Conservation (phyloP, 1,139 yeast species). For the Scheffersomyces cryptocercus region DNA sequence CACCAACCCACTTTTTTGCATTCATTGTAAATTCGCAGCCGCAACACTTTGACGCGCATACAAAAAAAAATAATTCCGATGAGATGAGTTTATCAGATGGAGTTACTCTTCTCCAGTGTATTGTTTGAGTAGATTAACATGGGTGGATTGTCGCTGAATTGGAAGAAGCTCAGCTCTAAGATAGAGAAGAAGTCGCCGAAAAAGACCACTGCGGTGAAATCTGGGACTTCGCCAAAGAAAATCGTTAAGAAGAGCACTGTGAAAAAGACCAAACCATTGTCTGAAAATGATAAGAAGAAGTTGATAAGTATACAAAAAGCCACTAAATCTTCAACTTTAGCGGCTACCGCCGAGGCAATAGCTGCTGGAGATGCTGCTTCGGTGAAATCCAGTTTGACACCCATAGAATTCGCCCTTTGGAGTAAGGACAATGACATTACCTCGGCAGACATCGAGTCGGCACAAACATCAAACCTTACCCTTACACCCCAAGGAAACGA, state of each 20-base stretch:
- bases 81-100: too few species aligned
- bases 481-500: constrained; percentile 11
- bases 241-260: not conserved
- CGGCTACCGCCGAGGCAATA: not conserved
- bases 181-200: constrained; percentile 7
- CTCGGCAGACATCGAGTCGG: constrained; percentile 12
- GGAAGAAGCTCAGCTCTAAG: constrained; percentile 33
- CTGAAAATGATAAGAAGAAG: too few species aligned
- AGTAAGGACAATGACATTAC: constrained; percentile 25
- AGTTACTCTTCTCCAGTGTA: too few species aligned
- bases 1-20: too few species aligned
- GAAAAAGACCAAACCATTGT: not conserved
- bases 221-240: not conserved
- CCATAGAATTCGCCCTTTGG: constrained; percentile 34
- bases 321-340: too few species aligned
- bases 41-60: too few species aligned
- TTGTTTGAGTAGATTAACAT: constrained; percentile 5
- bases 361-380: not conserved
- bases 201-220: not conserved
- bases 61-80: too few species aligned
- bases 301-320: too few species aligned
- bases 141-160: constrained; percentile 33
- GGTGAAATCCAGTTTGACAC: constrained; percentile 6
- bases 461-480: constrained; percentile 2
- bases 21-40: too few species aligned